Percentiles rank a stretch among this genome's conserved stretches.
phyloP scores from a whole-genome alignment of 371 early-diverging fungal genomes.

The Mortierella sp. region DNA sequence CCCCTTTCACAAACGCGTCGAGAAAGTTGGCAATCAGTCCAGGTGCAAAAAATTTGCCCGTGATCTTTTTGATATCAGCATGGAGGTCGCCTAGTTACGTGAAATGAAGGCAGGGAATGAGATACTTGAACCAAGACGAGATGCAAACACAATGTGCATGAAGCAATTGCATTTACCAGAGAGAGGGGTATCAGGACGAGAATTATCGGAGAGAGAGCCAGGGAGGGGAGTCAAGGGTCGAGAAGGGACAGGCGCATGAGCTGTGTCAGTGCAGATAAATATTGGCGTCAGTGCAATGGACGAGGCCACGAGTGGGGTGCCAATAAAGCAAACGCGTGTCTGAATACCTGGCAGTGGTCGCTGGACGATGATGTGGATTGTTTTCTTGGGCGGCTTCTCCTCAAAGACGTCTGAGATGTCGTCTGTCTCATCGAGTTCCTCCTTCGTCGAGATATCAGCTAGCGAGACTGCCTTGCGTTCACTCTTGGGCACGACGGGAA shows the following conservation, averaged over 20 bases:
- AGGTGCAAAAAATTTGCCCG: slow-evolving; percentile 8
- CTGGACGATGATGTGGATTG: slow-evolving; percentile 28
- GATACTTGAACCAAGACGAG: neutral
- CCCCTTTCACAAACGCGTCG: slow-evolving; percentile 13
- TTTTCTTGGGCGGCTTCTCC: slow-evolving; percentile 3
- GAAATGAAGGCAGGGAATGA: neutral
- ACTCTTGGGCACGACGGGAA: slow-evolving; percentile 5
- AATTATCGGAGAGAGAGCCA: slow-evolving; percentile 11
- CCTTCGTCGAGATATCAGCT: neutral
- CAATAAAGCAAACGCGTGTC: neutral
- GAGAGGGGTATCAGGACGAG: slow-evolving; percentile 14
- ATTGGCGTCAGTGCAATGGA: neutral
- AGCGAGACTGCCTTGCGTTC: neutral
- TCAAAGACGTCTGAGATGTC: slow-evolving; percentile 11
- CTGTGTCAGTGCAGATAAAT: slow-evolving; percentile 1
- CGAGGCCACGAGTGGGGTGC: too few species aligned
- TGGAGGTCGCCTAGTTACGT: too few species aligned
- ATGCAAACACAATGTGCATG: neutral
- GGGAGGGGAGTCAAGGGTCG: slow-evolving; percentile 11
- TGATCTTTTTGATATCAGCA: neutral
- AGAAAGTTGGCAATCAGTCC: slow-evolving; percentile 11
- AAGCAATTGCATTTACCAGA: slow-evolving; percentile 11
- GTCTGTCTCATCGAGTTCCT: slow-evolving; percentile 1
- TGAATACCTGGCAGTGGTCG: slow-evolving; percentile 24
- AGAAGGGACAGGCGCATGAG: slow-evolving; percentile 13